Base-by-base conservation (phyloP, 305 asterid species). In the Fraxinus platypoda region DNA sequence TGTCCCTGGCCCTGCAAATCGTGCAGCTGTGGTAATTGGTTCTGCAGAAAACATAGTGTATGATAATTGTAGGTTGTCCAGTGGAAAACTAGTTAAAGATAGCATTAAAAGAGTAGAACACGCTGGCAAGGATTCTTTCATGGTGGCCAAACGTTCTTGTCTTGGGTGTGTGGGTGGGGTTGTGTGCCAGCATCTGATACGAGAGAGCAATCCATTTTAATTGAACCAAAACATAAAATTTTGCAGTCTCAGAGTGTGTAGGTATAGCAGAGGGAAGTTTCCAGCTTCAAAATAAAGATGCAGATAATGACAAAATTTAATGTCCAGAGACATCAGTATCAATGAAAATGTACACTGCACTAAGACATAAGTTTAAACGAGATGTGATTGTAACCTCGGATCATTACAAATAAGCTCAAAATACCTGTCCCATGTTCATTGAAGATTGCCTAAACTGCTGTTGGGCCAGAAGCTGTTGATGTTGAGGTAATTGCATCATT, bases 341-440 rank as follows among this genome's bases (percentile, higher is more conserved):
- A 76, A 74, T 81, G 25, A 59, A 66, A 78, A 43, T 77, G 43
- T 71, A 46, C 33, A 34, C 28, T 70, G 80, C 74, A 78, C 7
- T 57, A 35, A 52, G 73, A 80, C 75, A 5, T 5, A 80, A 15
- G 28, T 72, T 30, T 75, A 37, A 76, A 80, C n/a, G 79, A 77
- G 74, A 59, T 64, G 34, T 31, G 68, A 77, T 17, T 71, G 75
- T 12, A 77, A 37, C 79, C 80, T 70, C 73, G 37, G 19, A 49
- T 49, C 49, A 78, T 23, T 78, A 80, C 30, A 87, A 73, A 13
- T n/a, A 64, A 74, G 78, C 79, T 57, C 38, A 77, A 84, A 64
- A 64, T 87, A 95, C 99, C 93, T 95, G 99, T 66, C 97, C 98
- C 81, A 92, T 83, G 86, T 93, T 83, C 93, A 95, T 90, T 46